Conservation (phyloP, 352 stramenopile species). For the Phytophthora sp. region DNA sequence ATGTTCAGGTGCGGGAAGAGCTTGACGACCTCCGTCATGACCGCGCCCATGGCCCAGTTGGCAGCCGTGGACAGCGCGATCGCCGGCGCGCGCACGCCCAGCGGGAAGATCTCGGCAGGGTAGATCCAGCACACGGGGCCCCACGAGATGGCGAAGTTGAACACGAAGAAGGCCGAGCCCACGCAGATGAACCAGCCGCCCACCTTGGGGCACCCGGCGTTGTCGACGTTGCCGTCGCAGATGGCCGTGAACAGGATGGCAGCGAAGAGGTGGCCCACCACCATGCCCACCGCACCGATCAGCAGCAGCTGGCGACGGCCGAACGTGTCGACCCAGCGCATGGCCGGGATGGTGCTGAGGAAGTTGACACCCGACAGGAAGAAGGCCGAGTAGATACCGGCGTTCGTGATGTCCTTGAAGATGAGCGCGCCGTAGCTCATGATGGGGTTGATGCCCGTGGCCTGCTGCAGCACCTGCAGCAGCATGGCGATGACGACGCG, state of each 20-base stretch:
- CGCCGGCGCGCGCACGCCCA: too few species aligned
- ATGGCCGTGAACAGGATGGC: constrained; percentile 44
- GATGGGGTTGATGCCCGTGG: constrained; percentile 44
- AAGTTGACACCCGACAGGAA: constrained; percentile 37
- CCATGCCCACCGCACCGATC: constrained; percentile 40
- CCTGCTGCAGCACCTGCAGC: constrained; percentile 48
- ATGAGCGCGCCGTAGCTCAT: constrained; percentile 27
- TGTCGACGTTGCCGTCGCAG: constrained; percentile 39
- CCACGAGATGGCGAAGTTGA: too few species aligned
- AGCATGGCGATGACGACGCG: constrained; percentile 38
- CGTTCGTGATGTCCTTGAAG: constrained; percentile 40
- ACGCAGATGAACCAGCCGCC: constrained; percentile 47
- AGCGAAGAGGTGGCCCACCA: constrained; percentile 40
- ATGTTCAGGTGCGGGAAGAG: constrained; percentile 50
- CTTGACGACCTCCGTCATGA: too few species aligned
- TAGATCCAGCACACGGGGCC: constrained; percentile 54
- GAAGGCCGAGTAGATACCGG: constrained; percentile 28
- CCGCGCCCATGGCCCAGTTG: constrained; percentile 42
- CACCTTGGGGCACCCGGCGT: constrained; percentile 28
- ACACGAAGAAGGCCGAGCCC: too few species aligned
- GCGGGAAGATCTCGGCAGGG: constrained; percentile 43
- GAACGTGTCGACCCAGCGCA: constrained; percentile 41
- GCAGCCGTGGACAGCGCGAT: constrained; percentile 45
- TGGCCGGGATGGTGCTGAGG: constrained; percentile 42
- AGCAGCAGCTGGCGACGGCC: constrained; percentile 49